Evolutionary conservation across 2,329 filamentous ascomycete genomes (phyloP), one percentile per base, ranked within the genome.

Genomic region (Pestalotiopsis sp.): DNA sequence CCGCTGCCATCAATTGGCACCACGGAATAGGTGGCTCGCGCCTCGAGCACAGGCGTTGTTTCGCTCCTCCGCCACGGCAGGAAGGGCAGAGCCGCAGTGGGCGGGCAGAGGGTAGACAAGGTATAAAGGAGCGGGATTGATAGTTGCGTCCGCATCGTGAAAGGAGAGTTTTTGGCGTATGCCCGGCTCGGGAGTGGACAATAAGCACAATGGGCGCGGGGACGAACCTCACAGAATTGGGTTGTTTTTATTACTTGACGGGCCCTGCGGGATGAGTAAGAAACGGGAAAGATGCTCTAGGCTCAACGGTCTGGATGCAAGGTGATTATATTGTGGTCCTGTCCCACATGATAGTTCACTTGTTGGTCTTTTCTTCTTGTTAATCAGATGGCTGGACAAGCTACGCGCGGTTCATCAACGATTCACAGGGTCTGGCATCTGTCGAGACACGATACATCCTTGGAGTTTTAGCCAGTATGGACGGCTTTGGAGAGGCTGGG

Each of bases 1-100:
- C 66, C 64, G 22, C 59, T 64, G 44, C 78, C 79, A 59, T 80
- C 75, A 67, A 81, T 80, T 6, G 78, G 76, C 30, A 81, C 78
- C 1, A 81, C 77, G 10, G 79, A 80, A 65, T 79, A 81, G 1
- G 77, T 80, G 44, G 78, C 78, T 55, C 78, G 75, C 20, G 79
- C 71, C 17, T 68, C 74, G 5, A 79, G 69, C 4, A 55, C 26
- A 9, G 30, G 58, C 14, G 66, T 20, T 59, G 55, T 17, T 14
- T 17, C 17, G 67, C 64, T 5, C 69, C 64, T 30, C 40, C 57
- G 66, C 39, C 68, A 70, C n/a, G 71, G 70, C 48, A 74, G 64
- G 17, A 80, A 70, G 4, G 79, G 78, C 59, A 78, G 67, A 3
- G 75, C 75, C 11, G 69, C 67, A 48, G 71, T 74, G 40, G 70